Evolutionary conservation across 1,139 yeast species (phyloP), one percentile per base, ranked within the genome.

Genomic region (Blastobotrys illinoisensis): DNA sequence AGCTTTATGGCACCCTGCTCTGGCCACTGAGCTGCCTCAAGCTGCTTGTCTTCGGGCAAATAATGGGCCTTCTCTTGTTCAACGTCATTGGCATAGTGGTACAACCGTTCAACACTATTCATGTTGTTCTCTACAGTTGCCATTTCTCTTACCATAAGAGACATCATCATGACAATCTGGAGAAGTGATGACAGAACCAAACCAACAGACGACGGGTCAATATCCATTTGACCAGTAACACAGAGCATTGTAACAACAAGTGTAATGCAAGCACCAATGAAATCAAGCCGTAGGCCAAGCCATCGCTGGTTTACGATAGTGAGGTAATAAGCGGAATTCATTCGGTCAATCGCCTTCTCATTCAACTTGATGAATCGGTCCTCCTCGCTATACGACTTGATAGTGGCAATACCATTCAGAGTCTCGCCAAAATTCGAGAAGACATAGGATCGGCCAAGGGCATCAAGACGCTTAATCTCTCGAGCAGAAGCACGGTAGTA

Each of bases 41-140:
- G 80, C 45, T 69, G 71, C 47, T 43, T 45, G 13, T 32, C 49
- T 13, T n/a, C 40, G 40, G 14, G 16, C 40, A 32, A 32, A 66
- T 80, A 61, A 56, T 59, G 80, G 0, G 79, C 74, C 0, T 85
- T 83, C 64, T 86, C 93, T 60, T 78, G 80, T 0, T 86, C 87
- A 54, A 88, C 71, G 28, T 85, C 83, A 21, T 77, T 75, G 0
- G 91, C 93, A 69, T 88, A 88, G 55, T 83, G 79, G 58, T 81
- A 78, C 52, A 89, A 71, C 67, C 97, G 79, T 71, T 89, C 96
- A n/a, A 85, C 93, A 6, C 95, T 83, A 64, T 86, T 87, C 89
- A 88, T 80, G 65, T 85, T 86, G 69, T 86, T 88, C 67, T 88
- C 96, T 28, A 86, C 80, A 64, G 83, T 84, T 0, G 95, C 86